Evolutionary conservation across 352 stramenopile species (phyloP).

Genomic region (Phytophthora tentaculata): DNA sequence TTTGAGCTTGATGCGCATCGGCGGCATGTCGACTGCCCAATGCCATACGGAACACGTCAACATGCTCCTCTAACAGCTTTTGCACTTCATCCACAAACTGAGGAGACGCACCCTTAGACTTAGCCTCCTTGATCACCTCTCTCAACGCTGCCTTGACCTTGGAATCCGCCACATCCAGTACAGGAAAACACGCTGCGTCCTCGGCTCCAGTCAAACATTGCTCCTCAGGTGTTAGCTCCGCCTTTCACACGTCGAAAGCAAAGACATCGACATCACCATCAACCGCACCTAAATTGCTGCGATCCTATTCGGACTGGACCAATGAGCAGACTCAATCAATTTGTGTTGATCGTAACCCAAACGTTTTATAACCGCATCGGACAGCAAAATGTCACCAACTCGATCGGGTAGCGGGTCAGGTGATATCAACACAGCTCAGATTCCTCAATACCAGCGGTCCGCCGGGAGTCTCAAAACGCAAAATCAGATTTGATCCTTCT

Average conservation of each 20-base stretch:
- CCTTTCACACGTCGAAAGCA: neutral
- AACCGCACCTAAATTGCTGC: neutral
- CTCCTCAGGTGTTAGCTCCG: neutral
- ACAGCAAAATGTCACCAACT: constrained; percentile 4
- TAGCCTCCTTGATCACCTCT: neutral
- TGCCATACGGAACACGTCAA: neutral
- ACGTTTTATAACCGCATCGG: neutral
- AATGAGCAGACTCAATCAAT: neutral
- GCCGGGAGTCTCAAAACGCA: no score
- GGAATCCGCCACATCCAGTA: neutral
- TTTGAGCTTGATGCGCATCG: constrained; percentile 5
- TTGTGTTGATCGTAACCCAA: constrained; percentile 3
- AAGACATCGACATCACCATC: neutral
- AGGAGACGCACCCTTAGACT: neutral
- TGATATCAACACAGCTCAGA: no score
- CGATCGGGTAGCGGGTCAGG: no score
- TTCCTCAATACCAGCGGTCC: no score
- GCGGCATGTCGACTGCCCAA: constrained; percentile 1
- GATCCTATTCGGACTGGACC: neutral
- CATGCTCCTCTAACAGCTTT: neutral
- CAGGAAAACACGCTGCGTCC: constrained; percentile 4
- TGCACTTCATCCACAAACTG: neutral
- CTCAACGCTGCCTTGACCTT: neutral
- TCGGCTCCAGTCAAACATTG: neutral
- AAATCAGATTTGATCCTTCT: no score